Evolutionary conservation across 495 filamentous ascomycete genomes (phyloP).

Genomic region (Beverwykella pulmonaria): DNA sequence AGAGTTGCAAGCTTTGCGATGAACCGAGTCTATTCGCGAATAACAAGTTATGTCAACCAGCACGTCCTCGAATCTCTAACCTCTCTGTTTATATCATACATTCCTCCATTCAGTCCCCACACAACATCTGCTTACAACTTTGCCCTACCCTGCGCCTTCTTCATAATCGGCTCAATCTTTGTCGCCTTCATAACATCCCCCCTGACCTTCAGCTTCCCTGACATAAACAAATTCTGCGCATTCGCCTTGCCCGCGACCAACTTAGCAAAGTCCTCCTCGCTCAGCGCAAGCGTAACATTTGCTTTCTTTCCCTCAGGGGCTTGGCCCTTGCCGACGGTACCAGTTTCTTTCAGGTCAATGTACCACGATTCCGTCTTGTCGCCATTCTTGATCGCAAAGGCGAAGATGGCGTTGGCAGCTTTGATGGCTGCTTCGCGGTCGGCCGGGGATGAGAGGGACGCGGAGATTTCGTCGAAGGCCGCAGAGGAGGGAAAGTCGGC

Average conservation of each 20-base stretch:
- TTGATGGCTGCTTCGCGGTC: conserved; percentile 87
- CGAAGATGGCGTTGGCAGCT: conserved; percentile 82
- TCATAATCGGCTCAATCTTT: conserved; percentile 90
- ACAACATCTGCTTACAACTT: conserved; percentile 29
- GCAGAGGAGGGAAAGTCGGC: conserved; percentile 87
- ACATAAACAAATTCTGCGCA: conserved; percentile 94
- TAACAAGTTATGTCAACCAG: neutral
- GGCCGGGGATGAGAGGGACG: conserved; percentile 67
- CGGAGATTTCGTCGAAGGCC: conserved; percentile 87
- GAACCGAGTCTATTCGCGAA: neutral
- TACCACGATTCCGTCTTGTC: conserved; percentile 84
- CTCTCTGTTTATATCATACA: neutral
- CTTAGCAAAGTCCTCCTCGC: conserved; percentile 81
- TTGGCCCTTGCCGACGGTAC: conserved; percentile 74
- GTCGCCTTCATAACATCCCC: conserved; percentile 99
- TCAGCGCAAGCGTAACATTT: conserved; percentile 80
- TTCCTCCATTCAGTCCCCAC: neutral
- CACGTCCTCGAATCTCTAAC: neutral
- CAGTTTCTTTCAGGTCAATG: conserved; percentile 92
- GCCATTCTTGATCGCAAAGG: conserved; percentile 92
- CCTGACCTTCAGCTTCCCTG: conserved; percentile 95
- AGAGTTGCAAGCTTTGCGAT: neutral
- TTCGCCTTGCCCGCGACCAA: conserved; percentile 88
- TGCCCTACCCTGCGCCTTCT: conserved; percentile 68
- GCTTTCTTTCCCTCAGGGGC: conserved; percentile 71